phyloP scores from a whole-genome alignment of 2,329 filamentous ascomycete genomes.

The Didymella sp. region DNA sequence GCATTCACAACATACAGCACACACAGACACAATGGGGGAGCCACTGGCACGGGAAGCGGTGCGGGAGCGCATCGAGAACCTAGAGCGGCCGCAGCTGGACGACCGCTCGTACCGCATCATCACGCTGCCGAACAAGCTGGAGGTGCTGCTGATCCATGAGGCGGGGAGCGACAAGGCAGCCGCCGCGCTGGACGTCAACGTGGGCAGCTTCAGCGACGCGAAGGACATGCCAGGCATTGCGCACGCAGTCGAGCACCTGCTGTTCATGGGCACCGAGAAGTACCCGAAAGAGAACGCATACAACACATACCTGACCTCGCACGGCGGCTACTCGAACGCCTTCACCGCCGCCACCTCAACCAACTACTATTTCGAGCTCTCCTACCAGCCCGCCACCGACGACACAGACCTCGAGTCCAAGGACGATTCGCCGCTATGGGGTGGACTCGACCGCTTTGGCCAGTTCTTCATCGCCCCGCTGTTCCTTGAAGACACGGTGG shows the following conservation, averaged over 20 bases:
- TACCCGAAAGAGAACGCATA: slow-evolving; percentile 84
- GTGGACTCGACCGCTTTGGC: slow-evolving; percentile 87
- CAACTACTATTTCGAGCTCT: slow-evolving; percentile 97
- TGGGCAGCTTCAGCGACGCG: slow-evolving; percentile 92
- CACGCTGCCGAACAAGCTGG: slow-evolving; percentile 81
- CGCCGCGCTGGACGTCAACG: slow-evolving; percentile 92
- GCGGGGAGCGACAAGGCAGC: slow-evolving; percentile 95
- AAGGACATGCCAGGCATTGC: slow-evolving; percentile 93
- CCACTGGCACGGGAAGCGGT: slow-evolving; percentile 32
- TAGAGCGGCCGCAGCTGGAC: slow-evolving; percentile 86
- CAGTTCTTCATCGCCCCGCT: slow-evolving; percentile 92
- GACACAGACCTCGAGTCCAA: slow-evolving; percentile 46
- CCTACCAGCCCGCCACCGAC: slow-evolving; percentile 65
- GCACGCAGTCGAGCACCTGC: slow-evolving; percentile 91
- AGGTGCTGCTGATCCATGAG: slow-evolving; percentile 92
- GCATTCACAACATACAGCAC: not conserved
- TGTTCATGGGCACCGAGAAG: slow-evolving; percentile 99
- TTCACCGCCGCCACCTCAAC: slow-evolving; percentile 94
- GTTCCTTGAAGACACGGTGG: slow-evolving; percentile 83
- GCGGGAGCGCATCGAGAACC: slow-evolving; percentile 60
- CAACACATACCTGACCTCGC: slow-evolving; percentile 86
- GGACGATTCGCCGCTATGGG: slow-evolving; percentile 70
- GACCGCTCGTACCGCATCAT: slow-evolving; percentile 89
- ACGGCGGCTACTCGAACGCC: slow-evolving; percentile 92
- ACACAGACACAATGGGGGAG: slow-evolving; percentile 38